Conservation (phyloP, 2,329 filamentous ascomycete genomes). For the Zymoseptoria pseudotritici region DNA sequence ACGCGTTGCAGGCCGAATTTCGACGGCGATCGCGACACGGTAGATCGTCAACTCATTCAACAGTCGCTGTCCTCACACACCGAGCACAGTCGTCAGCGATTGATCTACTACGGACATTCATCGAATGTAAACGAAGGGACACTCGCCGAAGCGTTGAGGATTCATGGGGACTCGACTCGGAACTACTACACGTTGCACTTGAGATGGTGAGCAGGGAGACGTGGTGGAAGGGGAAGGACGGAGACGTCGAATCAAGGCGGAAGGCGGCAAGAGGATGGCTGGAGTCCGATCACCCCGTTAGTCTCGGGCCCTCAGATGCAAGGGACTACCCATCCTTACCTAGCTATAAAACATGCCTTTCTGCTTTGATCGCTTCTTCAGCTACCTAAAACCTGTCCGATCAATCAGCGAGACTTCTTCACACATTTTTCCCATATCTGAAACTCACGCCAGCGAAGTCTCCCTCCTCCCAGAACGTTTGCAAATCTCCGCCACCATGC, state of each 20-base stretch:
- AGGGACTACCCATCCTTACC: conserved; percentile 45
- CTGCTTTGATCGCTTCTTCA: conserved; percentile 53
- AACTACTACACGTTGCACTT: no score
- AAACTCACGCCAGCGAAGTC: conserved; percentile 67
- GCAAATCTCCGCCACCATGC: conserved; percentile 79
- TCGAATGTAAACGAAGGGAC: no score
- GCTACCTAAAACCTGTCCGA: conserved; percentile 5
- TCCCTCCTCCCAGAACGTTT: conserved; percentile 82
- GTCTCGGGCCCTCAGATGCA: neutral
- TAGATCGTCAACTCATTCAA: no score
- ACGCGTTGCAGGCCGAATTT: no score
- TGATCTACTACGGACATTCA: no score
- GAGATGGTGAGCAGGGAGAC: conserved; percentile 49
- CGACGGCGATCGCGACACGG: no score
- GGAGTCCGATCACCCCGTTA: neutral
- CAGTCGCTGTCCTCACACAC: no score
- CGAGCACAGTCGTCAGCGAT: no score
- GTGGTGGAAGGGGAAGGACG: conserved; percentile 51
- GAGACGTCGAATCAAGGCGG: neutral
- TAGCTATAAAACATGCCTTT: conserved; percentile 69
- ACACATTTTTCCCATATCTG: neutral
- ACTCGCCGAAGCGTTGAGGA: no score
- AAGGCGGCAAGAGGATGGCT: neutral
- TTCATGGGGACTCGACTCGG: no score
- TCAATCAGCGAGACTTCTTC: neutral